Evolutionary conservation across 2,329 filamentous ascomycete species (phyloP), one percentile per base, ranked within the genome.

Genomic region (Thielaviopsis musarum): DNA sequence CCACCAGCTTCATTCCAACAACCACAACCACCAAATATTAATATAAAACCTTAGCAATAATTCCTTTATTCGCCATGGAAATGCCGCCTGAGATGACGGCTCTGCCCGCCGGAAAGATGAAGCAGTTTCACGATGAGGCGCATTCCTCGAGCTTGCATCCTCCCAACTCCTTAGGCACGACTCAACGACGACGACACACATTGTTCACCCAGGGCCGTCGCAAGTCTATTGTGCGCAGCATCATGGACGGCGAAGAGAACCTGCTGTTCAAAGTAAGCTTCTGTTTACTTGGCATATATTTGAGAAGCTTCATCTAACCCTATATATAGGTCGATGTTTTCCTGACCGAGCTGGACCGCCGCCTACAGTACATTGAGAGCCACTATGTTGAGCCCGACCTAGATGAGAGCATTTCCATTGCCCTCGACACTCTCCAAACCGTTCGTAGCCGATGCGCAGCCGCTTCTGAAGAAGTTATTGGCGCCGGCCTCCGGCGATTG

Each of bases 381-480:
- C 95, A 95, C 67, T 85, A 88, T 64, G 88, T 94, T 67, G 58
- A 63, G 17, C 73, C 90, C 61, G 85, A 85, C 63, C 79, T 94
- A 65, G 93, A 98, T 70, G 79, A 85, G 52, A 87, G 88, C 67
- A 83, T 97, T 59, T 84, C 87, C 52, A 82, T 88, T 64, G 89
- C 91, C 21, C 95, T 95, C 71, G 78, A 84, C 17, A 95, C 91
- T 0, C 76, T 98, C 1, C 85, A 91, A 67, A 84, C 88, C 7
- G 91, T 98, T 26, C 84, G 91, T 62, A 84, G 89, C 64, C 83
- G 89, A 66, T 98, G 93, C 71, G 89, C 88, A 48, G 83, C 91
- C 64, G 90, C 91, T 21, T 94, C 91, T 0, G 91, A 89, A 63
- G 91, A 93, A 68, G 81, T 96, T 54, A 82, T 97, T 65, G 93